phyloP scores from a whole-genome alignment of 768 basidiomycete genomes.

The Pisolithus marmoratus region DNA sequence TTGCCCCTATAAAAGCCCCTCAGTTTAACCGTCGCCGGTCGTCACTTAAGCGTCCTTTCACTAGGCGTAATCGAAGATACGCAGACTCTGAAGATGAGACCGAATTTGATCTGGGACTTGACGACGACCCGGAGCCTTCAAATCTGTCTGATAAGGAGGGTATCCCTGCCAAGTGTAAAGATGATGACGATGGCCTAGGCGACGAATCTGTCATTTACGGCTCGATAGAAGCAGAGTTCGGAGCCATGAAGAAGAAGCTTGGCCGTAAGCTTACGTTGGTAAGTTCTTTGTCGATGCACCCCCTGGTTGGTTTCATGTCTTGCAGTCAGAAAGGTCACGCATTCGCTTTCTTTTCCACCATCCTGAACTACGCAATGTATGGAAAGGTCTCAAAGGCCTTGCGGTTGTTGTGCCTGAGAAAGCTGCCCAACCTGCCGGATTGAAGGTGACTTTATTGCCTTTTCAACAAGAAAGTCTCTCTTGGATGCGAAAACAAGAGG shows the following conservation, averaged over 20 bases:
- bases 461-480: constrained; percentile 93
- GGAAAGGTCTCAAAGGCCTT: constrained; percentile 78
- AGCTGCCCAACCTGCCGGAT: constrained; percentile 73
- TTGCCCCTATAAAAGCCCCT: constrained; percentile 31
- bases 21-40: constrained; percentile 50
- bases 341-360: constrained; percentile 64
- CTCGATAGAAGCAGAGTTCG: constrained; percentile 26
- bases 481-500: constrained; percentile 96
- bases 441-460: constrained; percentile 83
- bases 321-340: constrained; percentile 65
- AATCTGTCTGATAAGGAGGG: constrained; percentile 12
- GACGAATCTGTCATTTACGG: constrained; percentile 13
- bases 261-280: constrained; percentile 75
- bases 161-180: background rate
- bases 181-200: background rate
- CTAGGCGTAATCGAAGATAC: constrained; percentile 11
- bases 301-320: constrained; percentile 3
- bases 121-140: no score
- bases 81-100: background rate
- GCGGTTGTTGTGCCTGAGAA: constrained; percentile 58
- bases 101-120: no score
- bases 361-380: constrained; percentile 75
- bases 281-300: constrained; percentile 20
- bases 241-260: constrained; percentile 45
- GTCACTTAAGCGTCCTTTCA: constrained; percentile 32